These are phyloP conservation scores for Penicillium sp. DNA, from an alignment of 2,329 filamentous ascomycete species.

Conservation along the genomic window DNA sequence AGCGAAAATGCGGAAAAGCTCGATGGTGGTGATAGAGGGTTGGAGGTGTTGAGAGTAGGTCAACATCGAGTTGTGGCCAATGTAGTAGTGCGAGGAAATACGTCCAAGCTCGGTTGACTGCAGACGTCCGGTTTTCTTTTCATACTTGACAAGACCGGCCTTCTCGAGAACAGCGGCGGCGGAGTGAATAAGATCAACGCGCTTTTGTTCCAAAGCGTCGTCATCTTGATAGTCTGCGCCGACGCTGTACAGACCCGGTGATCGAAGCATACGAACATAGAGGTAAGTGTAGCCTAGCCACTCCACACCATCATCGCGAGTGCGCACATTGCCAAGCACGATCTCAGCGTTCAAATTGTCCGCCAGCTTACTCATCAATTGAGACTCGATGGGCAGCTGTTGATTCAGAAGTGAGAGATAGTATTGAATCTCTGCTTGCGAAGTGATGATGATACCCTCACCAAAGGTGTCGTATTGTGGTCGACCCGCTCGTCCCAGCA, in stretches of 20 bases:
- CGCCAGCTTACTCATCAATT: conserved; percentile 87
- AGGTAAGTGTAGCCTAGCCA: conserved; percentile 99
- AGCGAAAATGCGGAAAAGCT: conserved; percentile 94
- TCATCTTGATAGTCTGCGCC: conserved; percentile 95
- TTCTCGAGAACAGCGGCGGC: conserved; percentile 85
- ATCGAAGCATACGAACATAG: conserved; percentile 95
- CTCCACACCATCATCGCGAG: conserved; percentile 93
- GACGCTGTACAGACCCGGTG: conserved; percentile 91
- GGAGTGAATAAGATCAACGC: conserved; percentile 95
- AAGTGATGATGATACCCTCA: conserved; percentile 98
- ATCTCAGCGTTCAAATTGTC: conserved; percentile 97
- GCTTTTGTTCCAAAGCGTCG: conserved; percentile 87
- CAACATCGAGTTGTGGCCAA: conserved; percentile 92
- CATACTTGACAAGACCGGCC: conserved; percentile 88
- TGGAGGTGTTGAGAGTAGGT: conserved; percentile 96
- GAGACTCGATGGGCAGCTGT: conserved; percentile 95
- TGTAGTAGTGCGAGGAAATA: conserved; percentile 98
- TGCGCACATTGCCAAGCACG: conserved; percentile 89
- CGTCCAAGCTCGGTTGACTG: conserved; percentile 92
- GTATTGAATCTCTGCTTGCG: conserved; percentile 92
- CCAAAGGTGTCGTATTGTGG: conserved; percentile 98
- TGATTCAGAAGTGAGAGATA: conserved; percentile 96
- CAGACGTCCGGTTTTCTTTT: conserved; percentile 85
- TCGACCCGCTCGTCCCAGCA: conserved; percentile 94
- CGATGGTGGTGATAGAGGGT: conserved; percentile 87